Conservation (phyloP, 768 basidiomycete genomes). For the Rubroboletus satanas region DNA sequence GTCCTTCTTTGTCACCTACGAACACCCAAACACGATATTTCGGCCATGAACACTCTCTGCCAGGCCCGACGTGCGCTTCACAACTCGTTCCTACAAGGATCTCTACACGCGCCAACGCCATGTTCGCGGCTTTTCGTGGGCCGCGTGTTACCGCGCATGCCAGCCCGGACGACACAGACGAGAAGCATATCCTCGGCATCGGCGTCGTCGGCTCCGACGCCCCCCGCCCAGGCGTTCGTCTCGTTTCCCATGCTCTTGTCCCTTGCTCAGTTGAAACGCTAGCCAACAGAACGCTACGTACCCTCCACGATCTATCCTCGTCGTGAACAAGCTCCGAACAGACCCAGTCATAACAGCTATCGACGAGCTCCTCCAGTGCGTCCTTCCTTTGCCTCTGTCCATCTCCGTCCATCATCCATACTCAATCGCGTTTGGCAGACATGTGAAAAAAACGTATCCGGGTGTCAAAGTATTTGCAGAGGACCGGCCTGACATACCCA, state of each 20-base stretch:
- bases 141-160: not conserved
- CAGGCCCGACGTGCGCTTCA: slow-evolving; percentile 23
- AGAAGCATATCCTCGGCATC: slow-evolving; percentile 16
- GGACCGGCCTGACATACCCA: slow-evolving; percentile 61
- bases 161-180: not conserved
- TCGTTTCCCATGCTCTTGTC: slow-evolving; percentile 2
- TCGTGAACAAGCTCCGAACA: slow-evolving; percentile 80
- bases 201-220: not conserved
- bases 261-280: slow-evolving; percentile 26
- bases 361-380: slow-evolving; percentile 66
- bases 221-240: slow-evolving; percentile 20
- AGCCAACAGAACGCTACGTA: slow-evolving; percentile 23
- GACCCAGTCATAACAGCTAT: slow-evolving; percentile 74
- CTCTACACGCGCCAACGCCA: not conserved
- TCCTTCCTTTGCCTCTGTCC: slow-evolving; percentile 1
- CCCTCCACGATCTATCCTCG: slow-evolving; percentile 61
- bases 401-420: not conserved
- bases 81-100: slow-evolving; percentile 17
- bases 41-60: slow-evolving; percentile 19
- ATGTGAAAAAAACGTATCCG: slow-evolving; percentile 55
- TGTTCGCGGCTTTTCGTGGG: slow-evolving; percentile 2
- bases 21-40: not conserved
- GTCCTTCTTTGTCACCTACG: not conserved
- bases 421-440: slow-evolving; percentile 35
- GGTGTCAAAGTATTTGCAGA: slow-evolving; percentile 64